A percentile compares a stretch with the other conserved stretches of the same genome.
phyloP scores from a whole-genome alignment of 169 alveolate genomes.

The Plasmodium vivax region DNA sequence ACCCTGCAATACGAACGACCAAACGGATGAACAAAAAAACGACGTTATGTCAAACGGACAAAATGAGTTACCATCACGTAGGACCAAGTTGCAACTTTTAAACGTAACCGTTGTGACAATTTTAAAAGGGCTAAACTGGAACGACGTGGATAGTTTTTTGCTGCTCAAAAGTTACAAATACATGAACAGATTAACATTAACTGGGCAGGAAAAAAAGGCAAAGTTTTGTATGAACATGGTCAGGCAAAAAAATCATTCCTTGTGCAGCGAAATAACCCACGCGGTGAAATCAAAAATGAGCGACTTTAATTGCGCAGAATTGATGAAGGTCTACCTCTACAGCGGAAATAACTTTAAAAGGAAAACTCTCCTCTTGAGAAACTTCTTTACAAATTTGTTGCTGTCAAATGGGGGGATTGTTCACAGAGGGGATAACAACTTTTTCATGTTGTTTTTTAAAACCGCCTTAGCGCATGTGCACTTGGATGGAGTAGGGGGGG shows the following conservation, averaged over 20 bases:
- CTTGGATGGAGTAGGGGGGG: background rate
- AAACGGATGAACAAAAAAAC: background rate
- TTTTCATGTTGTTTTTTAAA: slow-evolving; percentile 16
- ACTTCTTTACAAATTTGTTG: slow-evolving; percentile 5
- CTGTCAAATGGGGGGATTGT: background rate
- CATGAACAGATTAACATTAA: slow-evolving; percentile 7
- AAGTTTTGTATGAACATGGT: background rate
- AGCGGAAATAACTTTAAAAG: slow-evolving; percentile 11
- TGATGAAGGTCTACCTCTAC: slow-evolving; percentile 26
- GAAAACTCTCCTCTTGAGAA: background rate
- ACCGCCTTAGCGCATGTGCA: background rate
- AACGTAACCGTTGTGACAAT: background rate
- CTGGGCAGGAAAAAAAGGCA: background rate
- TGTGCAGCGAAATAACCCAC: background rate
- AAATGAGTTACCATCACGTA: background rate
- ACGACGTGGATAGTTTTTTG: background rate
- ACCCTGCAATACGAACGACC: background rate
- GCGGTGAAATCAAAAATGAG: background rate
- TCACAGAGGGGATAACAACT: background rate
- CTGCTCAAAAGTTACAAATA: slow-evolving; percentile 46
- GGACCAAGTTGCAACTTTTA: background rate
- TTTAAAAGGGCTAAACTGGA: background rate
- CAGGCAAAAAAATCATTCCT: background rate
- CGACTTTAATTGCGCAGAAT: background rate
- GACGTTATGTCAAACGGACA: background rate